Evolutionary conservation across 176 grass and related monocot species (phyloP), one percentile per base, ranked within the genome.

Genomic region (Hsuehochloa calcarea): DNA sequence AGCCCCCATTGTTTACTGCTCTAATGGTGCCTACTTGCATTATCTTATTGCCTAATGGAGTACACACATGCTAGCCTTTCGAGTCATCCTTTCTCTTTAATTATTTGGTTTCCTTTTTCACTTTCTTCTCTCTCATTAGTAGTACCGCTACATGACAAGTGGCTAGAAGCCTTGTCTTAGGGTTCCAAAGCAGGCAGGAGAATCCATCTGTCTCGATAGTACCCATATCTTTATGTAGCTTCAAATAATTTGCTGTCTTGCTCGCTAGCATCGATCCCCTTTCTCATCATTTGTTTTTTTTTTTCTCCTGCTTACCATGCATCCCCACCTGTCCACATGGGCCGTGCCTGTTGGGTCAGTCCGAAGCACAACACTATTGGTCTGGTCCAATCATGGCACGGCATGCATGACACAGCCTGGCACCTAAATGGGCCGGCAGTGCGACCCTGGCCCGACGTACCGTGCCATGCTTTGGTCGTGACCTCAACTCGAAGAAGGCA

Each of bases 171-270:
- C 85, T 73, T 86, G 80, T 86, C 59, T 78, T 93, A 85, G 80
- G 87, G 80, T 92, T 92, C 87, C 87, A 84, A 89, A 84, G 83
- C 80, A 55, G 20, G 68, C 63, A 77, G 29, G 50, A 66, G 74
- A 87, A 66, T 79, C 74, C 50, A 22, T 17, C 23, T 82, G 73
- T 75, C 38, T 75, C 70, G 37, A 1, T 26, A 15, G 27, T 37
- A 74, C 35, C 83, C 65, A 61, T n/a, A 27, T 86, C 80, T 84
- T 60, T 35, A 73, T 83, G 65, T 50, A 58, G 37, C 71, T 65
- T 74, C 59, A 49, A 80, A 72, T 83, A 73, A 5, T 74, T 74
- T 34, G 25, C 15, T 67, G 2, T 67, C 65, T 74, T 47, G 70
- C 46, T 73, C 46, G 29, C 8, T 49, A 72, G 70, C 23, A 16